Evolutionary conservation across 805 yeast genomes (phyloP).

Genomic region (Tetrapisispora namnaoensis): DNA sequence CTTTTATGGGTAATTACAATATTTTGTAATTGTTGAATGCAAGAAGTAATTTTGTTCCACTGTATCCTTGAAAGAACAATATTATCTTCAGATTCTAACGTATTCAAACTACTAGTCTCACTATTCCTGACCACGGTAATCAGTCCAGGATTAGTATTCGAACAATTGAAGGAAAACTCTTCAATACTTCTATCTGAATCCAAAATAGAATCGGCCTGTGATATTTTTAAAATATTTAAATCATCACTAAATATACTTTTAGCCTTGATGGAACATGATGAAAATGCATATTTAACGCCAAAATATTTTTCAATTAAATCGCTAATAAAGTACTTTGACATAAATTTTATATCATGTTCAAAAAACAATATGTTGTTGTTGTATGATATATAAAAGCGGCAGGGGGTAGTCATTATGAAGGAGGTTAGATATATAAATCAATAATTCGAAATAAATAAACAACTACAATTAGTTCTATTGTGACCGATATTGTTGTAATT

Average conservation of each 20-base stretch:
- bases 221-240: neutral
- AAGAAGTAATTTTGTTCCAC: neutral
- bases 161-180: neutral
- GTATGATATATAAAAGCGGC: conserved; percentile 1
- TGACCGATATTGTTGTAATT: no score
- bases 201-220: neutral
- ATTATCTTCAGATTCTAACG: neutral
- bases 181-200: neutral
- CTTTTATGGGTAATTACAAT: neutral
- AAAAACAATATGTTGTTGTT: neutral
- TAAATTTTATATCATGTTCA: conserved; percentile 1
- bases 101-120: no score
- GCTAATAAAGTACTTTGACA: neutral
- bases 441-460: neutral
- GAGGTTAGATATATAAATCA: neutral
- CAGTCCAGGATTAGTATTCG: neutral
- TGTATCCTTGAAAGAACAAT: neutral
- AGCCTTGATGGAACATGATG: neutral
- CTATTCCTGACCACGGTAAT: neutral
- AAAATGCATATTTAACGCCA: neutral
- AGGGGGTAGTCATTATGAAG: neutral
- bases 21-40: neutral
- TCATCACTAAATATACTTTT: neutral
- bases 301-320: neutral
- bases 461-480: no score